Evolutionary conservation across 1,284 basidiomycete genomes (phyloP), one percentile per base, ranked within the genome.

Genomic region (Limonomyces culmigenus): DNA sequence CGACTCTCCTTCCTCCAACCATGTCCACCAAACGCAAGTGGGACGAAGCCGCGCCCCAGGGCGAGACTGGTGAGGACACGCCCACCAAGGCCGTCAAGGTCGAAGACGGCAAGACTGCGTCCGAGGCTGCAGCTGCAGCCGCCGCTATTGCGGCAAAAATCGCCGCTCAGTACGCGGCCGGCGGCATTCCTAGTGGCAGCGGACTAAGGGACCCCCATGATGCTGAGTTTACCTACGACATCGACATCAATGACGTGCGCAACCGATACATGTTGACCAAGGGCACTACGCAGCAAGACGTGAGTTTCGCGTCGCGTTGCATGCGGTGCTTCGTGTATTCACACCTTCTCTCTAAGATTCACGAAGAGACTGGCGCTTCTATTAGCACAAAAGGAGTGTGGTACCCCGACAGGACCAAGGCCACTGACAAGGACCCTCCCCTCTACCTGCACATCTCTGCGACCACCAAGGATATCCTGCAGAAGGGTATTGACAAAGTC

Each of bases 231-330:
- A 77, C 75, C 12, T 73, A 86, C 47, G 89, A 96, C 53, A 79
- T 98, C 42, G 92, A 97, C 53, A 95, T 98, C 56, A 97, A 98
- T 56, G 95, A 98, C 58, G 67, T 93, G 39, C 65, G 92, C 47
- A 98, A 98, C 59, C 69, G 93, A 41, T 98, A 98, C 56, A 63
- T 97, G 53, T 63, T 98, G 48, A 98, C 95, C 31, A 95, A 89
- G 55, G 85, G 87, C 2, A 71, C 81, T 19, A 97, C 92, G 2
- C 93, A 97, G 54, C 65, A 80, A 42, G 78, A 93, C 67, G 87
- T 89, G 42, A 42, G 74, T 65, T 32, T 25, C 43, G 33, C 41
- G 35, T 35, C 40, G 15, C 32, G 42, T 38, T 30, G 29, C 32
- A 5, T 21, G 5, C 27, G n/a, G 5, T 16, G 10, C 18, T 13